phyloP scores from a whole-genome alignment of 495 filamentous ascomycete species.

The Sphaerosporella brunnea region DNA sequence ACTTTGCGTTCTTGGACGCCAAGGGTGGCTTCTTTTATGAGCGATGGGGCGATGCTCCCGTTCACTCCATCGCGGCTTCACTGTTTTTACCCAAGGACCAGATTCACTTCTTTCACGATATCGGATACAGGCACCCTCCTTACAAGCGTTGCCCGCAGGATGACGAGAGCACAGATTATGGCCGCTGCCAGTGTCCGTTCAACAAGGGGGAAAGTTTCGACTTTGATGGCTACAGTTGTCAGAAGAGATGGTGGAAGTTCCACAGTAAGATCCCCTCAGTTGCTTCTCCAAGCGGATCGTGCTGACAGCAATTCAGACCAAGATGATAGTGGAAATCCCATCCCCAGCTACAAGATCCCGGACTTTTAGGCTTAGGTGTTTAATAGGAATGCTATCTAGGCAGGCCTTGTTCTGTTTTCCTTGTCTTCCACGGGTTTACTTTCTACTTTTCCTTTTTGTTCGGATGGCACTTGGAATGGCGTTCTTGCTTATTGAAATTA shows the following conservation, averaged over 20 bases:
- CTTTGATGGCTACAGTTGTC: slow-evolving; percentile 19
- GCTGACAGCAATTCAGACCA: slow-evolving; percentile 1
- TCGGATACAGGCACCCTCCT: slow-evolving; percentile 37
- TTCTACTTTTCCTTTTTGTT: background rate
- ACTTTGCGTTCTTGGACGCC: slow-evolving; percentile 33
- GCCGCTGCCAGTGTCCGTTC: slow-evolving; percentile 21
- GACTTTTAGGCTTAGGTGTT: background rate
- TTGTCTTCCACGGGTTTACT: background rate
- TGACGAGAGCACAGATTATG: slow-evolving; percentile 18
- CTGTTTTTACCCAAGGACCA: slow-evolving; percentile 33
- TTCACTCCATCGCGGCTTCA: slow-evolving; percentile 35
- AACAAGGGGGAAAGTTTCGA: slow-evolving; percentile 21
- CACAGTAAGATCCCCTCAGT: slow-evolving; percentile 11
- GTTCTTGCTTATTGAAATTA: too few relatives aligned
- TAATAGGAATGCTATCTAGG: too few relatives aligned
- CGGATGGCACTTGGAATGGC: too few relatives aligned
- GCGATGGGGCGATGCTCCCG: slow-evolving; percentile 41
- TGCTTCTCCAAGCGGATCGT: background rate
- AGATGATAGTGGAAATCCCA: slow-evolving; percentile 2
- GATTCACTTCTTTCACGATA: slow-evolving; percentile 37
- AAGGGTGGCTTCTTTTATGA: slow-evolving; percentile 39
- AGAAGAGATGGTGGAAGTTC: slow-evolving; percentile 21
- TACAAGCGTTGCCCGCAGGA: slow-evolving; percentile 25
- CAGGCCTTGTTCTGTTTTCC: slow-evolving; percentile 1
- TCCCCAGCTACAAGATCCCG: slow-evolving; percentile 2